Conservation (phyloP, 2,329 filamentous ascomycete species). For the Xylariaceae sp. region DNA sequence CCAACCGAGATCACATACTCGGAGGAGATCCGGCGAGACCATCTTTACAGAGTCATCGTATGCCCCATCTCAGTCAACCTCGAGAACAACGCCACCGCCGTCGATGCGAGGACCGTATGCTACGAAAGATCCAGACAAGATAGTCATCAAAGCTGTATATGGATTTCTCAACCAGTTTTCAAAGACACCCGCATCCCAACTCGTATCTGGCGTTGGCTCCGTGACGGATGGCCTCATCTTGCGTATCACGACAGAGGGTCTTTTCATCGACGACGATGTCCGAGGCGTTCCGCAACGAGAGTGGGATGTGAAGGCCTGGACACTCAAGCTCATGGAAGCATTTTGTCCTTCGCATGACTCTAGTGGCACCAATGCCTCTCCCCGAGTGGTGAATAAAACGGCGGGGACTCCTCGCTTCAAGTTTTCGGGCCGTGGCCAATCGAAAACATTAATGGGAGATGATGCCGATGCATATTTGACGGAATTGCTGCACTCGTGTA, state of each 20-base stretch:
- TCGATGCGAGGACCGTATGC: constrained; percentile 79
- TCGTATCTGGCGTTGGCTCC: constrained; percentile 80
- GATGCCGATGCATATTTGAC: constrained; percentile 70
- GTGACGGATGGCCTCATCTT: constrained; percentile 93
- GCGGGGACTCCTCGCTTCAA: constrained; percentile 53
- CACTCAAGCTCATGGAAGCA: constrained; percentile 89
- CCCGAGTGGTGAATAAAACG: constrained; percentile 55
- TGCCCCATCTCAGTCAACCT: constrained; percentile 81
- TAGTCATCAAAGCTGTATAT: constrained; percentile 92
- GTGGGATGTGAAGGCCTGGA: constrained; percentile 99
- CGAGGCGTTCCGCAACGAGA: constrained; percentile 90
- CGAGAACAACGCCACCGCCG: constrained; percentile 81
- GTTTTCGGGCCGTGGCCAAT: constrained; percentile 54
- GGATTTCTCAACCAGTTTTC: constrained; percentile 88
- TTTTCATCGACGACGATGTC: constrained; percentile 97
- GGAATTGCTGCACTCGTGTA: constrained; percentile 69
- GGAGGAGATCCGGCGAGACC: constrained; percentile 71
- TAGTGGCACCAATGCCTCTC: constrained; percentile 49
- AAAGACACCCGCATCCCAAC: constrained; percentile 86
- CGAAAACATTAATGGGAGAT: constrained; percentile 62
- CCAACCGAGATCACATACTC: constrained; percentile 62
- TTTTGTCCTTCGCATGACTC: constrained; percentile 74
- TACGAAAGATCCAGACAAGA: constrained; percentile 93
- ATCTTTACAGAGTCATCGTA: constrained; percentile 86
- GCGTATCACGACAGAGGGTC: constrained; percentile 88